These are phyloP conservation scores for Arabidopsis arenosa DNA, from an alignment of 345 rosid genomes.

Conservation along the genomic window DNA sequence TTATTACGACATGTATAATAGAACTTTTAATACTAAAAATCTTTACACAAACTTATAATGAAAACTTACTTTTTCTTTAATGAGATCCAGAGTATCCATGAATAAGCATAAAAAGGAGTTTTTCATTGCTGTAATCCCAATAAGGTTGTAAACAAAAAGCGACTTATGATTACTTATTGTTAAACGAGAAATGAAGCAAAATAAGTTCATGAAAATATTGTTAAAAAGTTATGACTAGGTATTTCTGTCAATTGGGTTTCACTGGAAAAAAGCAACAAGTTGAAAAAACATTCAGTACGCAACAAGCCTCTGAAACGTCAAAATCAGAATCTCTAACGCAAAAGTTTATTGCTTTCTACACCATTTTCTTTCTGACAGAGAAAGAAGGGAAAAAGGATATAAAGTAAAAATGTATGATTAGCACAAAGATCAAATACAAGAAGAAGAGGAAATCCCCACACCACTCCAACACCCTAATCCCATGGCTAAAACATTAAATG, in stretches of 20 bases:
- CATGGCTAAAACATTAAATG: constrained; percentile 22
- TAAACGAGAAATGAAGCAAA: constrained; percentile 17
- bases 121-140: background rate
- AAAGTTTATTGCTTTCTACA: constrained; percentile 50
- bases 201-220: constrained; percentile 26
- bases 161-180: background rate
- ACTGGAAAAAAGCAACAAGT: constrained; percentile 37
- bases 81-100: too few species aligned
- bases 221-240: constrained; percentile 44
- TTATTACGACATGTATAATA: background rate
- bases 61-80: background rate
- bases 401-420: constrained; percentile 33
- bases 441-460: constrained; percentile 22
- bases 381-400: constrained; percentile 18
- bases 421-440: constrained; percentile 34
- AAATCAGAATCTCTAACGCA: constrained; percentile 75
- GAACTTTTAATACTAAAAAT: background rate
- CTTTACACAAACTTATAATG: background rate
- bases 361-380: constrained; percentile 53
- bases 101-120: background rate
- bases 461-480: constrained; percentile 9
- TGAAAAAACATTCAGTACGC: constrained; percentile 53
- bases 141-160: background rate
- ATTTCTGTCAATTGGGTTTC: constrained; percentile 34
- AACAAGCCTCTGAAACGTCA: constrained; percentile 63